A percentile compares a stretch with the other conserved stretches of the same genome.
Conservation (phyloP, 805 yeast species). For the Kluyveromyces aestuarii region DNA sequence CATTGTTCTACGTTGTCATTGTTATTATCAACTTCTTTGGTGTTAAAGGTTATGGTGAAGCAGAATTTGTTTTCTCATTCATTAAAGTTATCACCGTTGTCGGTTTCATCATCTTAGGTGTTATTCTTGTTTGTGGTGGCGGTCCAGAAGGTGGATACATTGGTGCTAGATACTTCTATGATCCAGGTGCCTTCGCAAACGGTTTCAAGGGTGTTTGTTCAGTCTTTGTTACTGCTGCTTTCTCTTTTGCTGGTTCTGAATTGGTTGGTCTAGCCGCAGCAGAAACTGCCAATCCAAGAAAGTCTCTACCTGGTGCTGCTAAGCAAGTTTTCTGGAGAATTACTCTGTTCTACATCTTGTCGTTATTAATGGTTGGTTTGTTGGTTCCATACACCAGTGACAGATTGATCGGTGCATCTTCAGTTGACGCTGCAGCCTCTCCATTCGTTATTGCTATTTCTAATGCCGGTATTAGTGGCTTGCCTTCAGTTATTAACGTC, state of each 20-base stretch:
- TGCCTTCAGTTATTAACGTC: slow-evolving; percentile 59
- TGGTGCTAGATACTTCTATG: slow-evolving; percentile 38
- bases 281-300: slow-evolving; percentile 40
- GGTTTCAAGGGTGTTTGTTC: slow-evolving; percentile 44
- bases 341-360: slow-evolving; percentile 36
- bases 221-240: slow-evolving; percentile 47
- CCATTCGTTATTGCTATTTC: slow-evolving; percentile 70
- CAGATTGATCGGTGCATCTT: slow-evolving; percentile 36
- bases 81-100: slow-evolving; percentile 41
- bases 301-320: slow-evolving; percentile 41
- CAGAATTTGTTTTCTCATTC: slow-evolving; percentile 42
- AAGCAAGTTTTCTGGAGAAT: slow-evolving; percentile 52
- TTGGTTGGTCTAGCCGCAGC: slow-evolving; percentile 43
- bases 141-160: slow-evolving; percentile 38
- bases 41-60: slow-evolving; percentile 46
- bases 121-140: slow-evolving; percentile 40
- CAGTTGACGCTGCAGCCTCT: slow-evolving; percentile 56
- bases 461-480: slow-evolving; percentile 53
- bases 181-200: slow-evolving; percentile 57
- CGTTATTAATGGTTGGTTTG: slow-evolving; percentile 37
- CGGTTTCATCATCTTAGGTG: slow-evolving; percentile 47
- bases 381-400: slow-evolving; percentile 47
- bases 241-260: slow-evolving; percentile 47
- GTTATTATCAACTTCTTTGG: slow-evolving; percentile 43
- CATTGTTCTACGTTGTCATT: slow-evolving; percentile 41